Base-by-base conservation (phyloP, 345 rosid genomes). In the Aquilaria malaccensis region DNA sequence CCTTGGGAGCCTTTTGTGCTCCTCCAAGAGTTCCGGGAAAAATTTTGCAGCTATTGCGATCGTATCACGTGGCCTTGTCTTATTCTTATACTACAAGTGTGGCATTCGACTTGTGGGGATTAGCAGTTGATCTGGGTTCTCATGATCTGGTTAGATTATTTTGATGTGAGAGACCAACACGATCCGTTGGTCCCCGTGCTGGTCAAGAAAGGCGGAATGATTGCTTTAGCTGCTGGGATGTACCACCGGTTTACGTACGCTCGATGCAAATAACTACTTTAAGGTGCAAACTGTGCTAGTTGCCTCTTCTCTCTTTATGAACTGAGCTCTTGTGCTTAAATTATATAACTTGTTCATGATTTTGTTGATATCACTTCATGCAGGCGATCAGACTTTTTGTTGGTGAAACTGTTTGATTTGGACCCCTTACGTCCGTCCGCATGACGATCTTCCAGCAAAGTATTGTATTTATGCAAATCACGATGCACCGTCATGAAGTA, bases 141-240 rank as follows among this genome's bases (percentile, higher is more conserved):
- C 22, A 22, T 22, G 22, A 22, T 22, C 22, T 22, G 22, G 53
- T 63, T 62, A 86, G 93, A 89, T 67, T 86, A 86, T 72, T 86
- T 81, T 72, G 87, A 83, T 68, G 83, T 86, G 33, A 80, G 93
- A 69, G 89, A 86, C 72, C 54, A 2, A 30, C 76, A 77, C 58
- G 89, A 83, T 0, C 59, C 60, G 22, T 83, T 89, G 89, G 78
- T 86, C 62, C 85, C 85, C 11, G 79, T 81, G n/a, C 71, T 82
- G 87, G 80, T 83, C 50, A 86, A 86, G 81, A 86, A 81, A 66
- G 93, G 93, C 15, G 89, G 85, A 73, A 67, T 83, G 83, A 86
- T 86, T 55, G 89, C 83, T 55, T 72, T 86, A 41, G 89, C 89
- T 61, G 87, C 87, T 33, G 93, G 93, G 58, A 78, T 81, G 50